Base-by-base conservation (phyloP, 2,329 filamentous ascomycete species). In the Cercospora citrullina region DNA sequence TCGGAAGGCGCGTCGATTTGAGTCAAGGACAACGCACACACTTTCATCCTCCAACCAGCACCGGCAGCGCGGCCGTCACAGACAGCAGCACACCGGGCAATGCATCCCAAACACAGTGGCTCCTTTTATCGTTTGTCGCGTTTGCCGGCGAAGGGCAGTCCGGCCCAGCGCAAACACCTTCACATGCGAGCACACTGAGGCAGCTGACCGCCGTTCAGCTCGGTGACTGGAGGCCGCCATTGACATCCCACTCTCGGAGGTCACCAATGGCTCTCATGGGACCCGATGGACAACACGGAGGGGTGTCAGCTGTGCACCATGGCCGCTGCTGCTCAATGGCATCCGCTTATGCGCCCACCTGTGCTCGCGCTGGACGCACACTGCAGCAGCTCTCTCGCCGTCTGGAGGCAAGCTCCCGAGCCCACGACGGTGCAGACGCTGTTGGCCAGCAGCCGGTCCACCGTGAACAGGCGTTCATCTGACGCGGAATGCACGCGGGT, bases 221-320 rank as follows among this genome's bases (percentile, higher is more conserved):
- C 57, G 58, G 58, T 42, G 58, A 60, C 58, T 65, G 63, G 42
- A 51, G 63, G 36, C 58, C n/a, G 64, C 42, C 42, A 66, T 66
- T 60, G 64, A 66, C 59, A 66, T 61, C 59, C 59, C 53, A 61
- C 59, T 23, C 64, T 64, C 63, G 63, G 63, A 58, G 63, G 33
- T 64, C 51, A 64, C 57, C 53, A 64, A 64, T 64, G 63, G 63
- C 63, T 67, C 48, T 53, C 65, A 67, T 26, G 62, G 33, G 66
- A 63, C 30, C 28, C 18, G 42, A 39, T 61, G 36, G 51, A 26
- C 66, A 65, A 65, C 55, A 58, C 57, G 53, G 66, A 65, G 45
- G 66, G 62, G 39, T 63, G 65, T 60, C 60, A 67, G 60, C 58
- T 60, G 64, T 58, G 45, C 64, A 28, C 62, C 62, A 30, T 33